These are phyloP conservation scores for Coemansia sp. DNA, from an alignment of 192 early-diverging fungal species.

Conservation along the genomic window DNA sequence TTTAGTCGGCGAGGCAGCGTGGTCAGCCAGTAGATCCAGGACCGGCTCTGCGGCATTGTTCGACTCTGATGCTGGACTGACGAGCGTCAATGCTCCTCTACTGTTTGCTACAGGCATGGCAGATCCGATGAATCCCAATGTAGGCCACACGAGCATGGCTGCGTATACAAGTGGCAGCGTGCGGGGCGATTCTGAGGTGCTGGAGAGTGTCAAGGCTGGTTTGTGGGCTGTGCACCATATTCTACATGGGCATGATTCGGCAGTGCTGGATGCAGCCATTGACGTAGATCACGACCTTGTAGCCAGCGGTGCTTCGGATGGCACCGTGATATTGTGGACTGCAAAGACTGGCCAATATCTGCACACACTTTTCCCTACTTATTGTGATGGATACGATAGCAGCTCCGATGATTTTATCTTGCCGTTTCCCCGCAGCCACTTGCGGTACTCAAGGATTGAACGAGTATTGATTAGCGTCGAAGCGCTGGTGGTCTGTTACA, in stretches of 20 bases:
- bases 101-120: conserved; percentile 39
- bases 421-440: conserved; percentile 7
- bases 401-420: conserved; percentile 14
- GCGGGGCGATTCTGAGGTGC: not conserved
- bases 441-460: conserved; percentile 31
- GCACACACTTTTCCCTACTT: conserved; percentile 23
- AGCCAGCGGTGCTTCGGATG: conserved; percentile 38
- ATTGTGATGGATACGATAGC: not conserved
- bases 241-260: conserved; percentile 36
- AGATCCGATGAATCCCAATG: conserved; percentile 34
- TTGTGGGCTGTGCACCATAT: conserved; percentile 27
- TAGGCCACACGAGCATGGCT: conserved; percentile 22
- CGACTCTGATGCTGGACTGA: not conserved
- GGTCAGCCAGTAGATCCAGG: not conserved
- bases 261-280: conserved; percentile 34
- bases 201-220: not conserved
- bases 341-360: conserved; percentile 28
- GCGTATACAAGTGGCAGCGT: not conserved
- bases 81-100: conserved; percentile 6
- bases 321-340: conserved; percentile 38
- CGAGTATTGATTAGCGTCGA: conserved; percentile 35
- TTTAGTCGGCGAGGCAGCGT: not conserved
- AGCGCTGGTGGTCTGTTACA: conserved; percentile 37
- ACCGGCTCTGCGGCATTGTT: conserved; percentile 10
- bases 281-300: conserved; percentile 34